Evolutionary conservation across 805 yeast species (phyloP), one percentile per base, ranked within the genome.

Genomic region (Saccharomyces paradoxus): DNA sequence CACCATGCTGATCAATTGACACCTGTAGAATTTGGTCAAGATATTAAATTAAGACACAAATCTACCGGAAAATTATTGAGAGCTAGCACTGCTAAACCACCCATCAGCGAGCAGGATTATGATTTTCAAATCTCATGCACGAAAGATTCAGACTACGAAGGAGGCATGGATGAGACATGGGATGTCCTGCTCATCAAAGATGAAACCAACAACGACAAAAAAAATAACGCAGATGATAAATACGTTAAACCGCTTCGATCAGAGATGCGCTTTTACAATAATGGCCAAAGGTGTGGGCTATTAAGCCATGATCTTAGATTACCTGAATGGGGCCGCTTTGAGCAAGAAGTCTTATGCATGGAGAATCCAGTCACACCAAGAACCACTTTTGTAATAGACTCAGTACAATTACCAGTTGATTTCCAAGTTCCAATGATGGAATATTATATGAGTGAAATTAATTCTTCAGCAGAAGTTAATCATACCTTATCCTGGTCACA

Each of bases 51-150:
- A n/a, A 81, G 80, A 73, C 98, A 94, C 68, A 76, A 77, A 55
- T 57, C 62, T 1, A 86, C 97, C 0, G 80, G 84, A 14, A 81
- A 82, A 58, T 81, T 87, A 49, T 71, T 94, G 52, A 83, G 83
- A 59, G 86, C 89, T 24, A 82, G 87, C 57, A 59, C 68, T 1
- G 74, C 79, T 51, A 81, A 91, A 56, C 97, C 98, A 2, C 97
- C 96, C 9, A 81, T 90, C 28, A 81, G 92, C 9, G 96, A 89
- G 65, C 94, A 89, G 64, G 98, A 94, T 54, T 91, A 92, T 70
- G 85, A 90, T 65, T 80, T 79, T 59, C 96, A 90, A 69, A 96
- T 90, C 0, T 79, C 88, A 28, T 82, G 89, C 58, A 65, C 82
- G 54, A 94, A 92, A 4, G 80, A 79, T 68, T 69, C 75, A 6